Conservation (phyloP, 495 filamentous ascomycete genomes). For the Trichoderma reesei region DNA sequence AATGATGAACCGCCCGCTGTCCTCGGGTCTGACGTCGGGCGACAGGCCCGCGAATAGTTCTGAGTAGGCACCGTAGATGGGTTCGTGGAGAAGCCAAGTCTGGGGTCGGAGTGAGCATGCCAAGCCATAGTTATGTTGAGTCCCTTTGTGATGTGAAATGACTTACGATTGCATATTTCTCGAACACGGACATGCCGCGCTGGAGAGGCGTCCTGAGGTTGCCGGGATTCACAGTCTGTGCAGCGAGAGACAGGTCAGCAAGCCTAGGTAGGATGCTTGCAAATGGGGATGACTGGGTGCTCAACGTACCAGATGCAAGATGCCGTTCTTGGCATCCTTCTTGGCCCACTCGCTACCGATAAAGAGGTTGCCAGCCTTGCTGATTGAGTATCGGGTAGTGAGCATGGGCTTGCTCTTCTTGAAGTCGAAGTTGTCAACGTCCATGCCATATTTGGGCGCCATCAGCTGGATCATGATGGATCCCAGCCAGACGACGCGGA, state of each 20-base stretch:
- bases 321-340: not conserved
- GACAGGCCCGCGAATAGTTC: constrained; percentile 33
- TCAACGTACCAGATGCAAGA: constrained; percentile 1
- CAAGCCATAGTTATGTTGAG: not conserved
- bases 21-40: constrained; percentile 22
- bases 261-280: not conserved
- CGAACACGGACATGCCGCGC: constrained; percentile 7
- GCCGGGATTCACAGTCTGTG: constrained; percentile 1
- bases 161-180: not conserved
- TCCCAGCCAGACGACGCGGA: constrained; percentile 35
- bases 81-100: not conserved
- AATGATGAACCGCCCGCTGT: not conserved
- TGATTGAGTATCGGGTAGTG: not conserved
- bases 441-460: constrained; percentile 19
- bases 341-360: not conserved
- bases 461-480: constrained; percentile 18
- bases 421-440: constrained; percentile 25
- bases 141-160: not conserved
- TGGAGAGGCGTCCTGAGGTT: constrained; percentile 3
- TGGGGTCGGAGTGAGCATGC: not conserved
- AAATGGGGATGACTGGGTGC: not conserved
- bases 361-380: constrained; percentile 5
- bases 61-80: constrained; percentile 33
- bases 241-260: not conserved
- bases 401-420: constrained; percentile 2